Base-by-base conservation (phyloP, 805 yeast genomes). In the Myxozyma nipponensis region DNA sequence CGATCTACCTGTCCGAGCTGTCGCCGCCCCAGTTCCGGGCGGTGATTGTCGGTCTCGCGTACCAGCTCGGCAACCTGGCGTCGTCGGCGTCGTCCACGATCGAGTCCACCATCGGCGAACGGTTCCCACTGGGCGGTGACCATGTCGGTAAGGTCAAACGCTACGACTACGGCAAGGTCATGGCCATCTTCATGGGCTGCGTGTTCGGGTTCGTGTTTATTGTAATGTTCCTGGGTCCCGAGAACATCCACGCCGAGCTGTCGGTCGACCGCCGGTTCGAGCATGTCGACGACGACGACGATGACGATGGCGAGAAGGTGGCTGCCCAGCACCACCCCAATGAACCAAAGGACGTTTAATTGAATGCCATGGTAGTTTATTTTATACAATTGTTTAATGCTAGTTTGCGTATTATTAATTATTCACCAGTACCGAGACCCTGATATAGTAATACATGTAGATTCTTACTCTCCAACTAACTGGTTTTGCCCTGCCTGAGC, bases 61-160 rank as follows among this genome's bases (percentile, higher is more conserved):
- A 83, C 63, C 89, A 83, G 67, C 73, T 83, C 50, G 89, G 89
- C 69, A 83, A 83, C 65, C 73, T 84, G 62, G 85, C 83, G 0
- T 78, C 86, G 3, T 76, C 84, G 19, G 88, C 87, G 1, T 77
- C 85, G 2, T 75, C 84, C 18, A 83, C 90, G 4, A 83, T 83
- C 54, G 87, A 83, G 65, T 71, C 86, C 2, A 71, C 74, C n/a
- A 68, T 82, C 39, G 32, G 32, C 13, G 32, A 28, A 28, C 32
- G 32, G 7, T 28, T 28, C 32, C 32, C 32, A 28, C 13, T 28
- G 32, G 7, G 13, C 7, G 13, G 13, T 13, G 10, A 49, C 47
- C 13, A 28, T 9, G 70, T 73, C n/a, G 68, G 81, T 39, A 35
- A 42, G 24, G 15, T 44, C 24, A 9, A 36, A 15, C 49, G 50